Conservation (phyloP, 768 basidiomycete species). For the Boletus speciosus region DNA sequence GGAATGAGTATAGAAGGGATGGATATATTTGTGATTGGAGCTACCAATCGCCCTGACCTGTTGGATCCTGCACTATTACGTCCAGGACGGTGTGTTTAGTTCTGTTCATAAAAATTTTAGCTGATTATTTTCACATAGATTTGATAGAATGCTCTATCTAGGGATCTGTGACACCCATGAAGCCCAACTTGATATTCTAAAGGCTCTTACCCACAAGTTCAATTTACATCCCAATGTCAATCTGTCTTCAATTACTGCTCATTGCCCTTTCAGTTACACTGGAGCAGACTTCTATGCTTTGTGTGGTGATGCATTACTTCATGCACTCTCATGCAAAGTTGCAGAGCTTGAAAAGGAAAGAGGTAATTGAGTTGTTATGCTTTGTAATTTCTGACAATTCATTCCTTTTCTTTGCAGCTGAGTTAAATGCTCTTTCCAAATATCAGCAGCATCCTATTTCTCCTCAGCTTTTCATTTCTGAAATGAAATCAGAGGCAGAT, state of each 20-base stretch:
- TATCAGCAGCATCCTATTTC: constrained; percentile 62
- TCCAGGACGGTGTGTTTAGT: constrained; percentile 66
- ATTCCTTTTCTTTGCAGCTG: constrained; percentile 2
- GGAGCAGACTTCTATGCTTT: constrained; percentile 98
- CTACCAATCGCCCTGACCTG: constrained; percentile 91
- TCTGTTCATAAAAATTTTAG: background rate
- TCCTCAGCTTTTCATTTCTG: constrained; percentile 85
- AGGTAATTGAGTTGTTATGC: constrained; percentile 34
- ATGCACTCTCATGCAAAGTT: constrained; percentile 90
- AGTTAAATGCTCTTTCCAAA: constrained; percentile 46
- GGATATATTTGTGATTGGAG: constrained; percentile 92
- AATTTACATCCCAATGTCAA: constrained; percentile 65
- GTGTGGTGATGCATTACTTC: constrained; percentile 94
- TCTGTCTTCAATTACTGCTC: constrained; percentile 59
- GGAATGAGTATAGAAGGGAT: constrained; percentile 71
- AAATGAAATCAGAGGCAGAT: constrained; percentile 69
- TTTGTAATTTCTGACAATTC: background rate
- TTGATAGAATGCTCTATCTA: constrained; percentile 95
- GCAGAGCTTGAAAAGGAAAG: constrained; percentile 73
- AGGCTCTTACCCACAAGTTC: constrained; percentile 92
- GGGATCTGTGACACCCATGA: constrained; percentile 86
- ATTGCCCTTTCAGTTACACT: constrained; percentile 90
- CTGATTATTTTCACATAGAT: constrained; percentile 45
- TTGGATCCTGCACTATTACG: constrained; percentile 86
- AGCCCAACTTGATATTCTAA: constrained; percentile 81